A percentile compares a stretch with the other conserved stretches of the same genome.
These are phyloP conservation scores for Trapa bicornis DNA, from an alignment of 345 rosid species.

Conservation along the genomic window DNA sequence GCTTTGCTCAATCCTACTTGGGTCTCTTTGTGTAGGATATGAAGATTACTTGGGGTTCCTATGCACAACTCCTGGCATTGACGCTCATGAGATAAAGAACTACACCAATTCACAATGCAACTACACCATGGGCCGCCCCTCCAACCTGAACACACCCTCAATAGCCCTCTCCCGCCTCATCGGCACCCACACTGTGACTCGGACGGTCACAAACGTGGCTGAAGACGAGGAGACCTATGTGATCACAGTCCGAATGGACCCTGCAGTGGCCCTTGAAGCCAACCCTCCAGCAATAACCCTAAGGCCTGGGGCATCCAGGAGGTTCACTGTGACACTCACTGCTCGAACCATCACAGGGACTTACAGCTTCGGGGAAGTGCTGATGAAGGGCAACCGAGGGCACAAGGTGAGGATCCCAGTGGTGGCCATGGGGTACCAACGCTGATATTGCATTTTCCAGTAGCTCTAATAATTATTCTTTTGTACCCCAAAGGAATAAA, in stretches of 20 bases:
- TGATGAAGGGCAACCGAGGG: slow-evolving; percentile 88
- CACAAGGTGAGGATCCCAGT: slow-evolving; percentile 85
- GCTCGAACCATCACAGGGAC: slow-evolving; percentile 49
- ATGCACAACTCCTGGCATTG: slow-evolving; percentile 88
- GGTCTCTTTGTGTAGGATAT: slow-evolving; percentile 37
- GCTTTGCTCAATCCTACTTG: too few species aligned
- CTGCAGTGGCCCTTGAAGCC: slow-evolving; percentile 65
- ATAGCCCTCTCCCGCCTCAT: slow-evolving; percentile 75
- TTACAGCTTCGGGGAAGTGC: slow-evolving; percentile 76
- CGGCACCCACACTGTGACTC: slow-evolving; percentile 46
- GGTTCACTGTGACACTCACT: slow-evolving; percentile 53
- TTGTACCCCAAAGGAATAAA: not conserved
- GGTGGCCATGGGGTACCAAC: slow-evolving; percentile 62
- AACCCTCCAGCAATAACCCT: slow-evolving; percentile 87
- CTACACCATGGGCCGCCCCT: slow-evolving; percentile 60
- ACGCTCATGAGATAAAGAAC: slow-evolving; percentile 60
- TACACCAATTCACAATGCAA: slow-evolving; percentile 71
- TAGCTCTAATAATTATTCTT: not conserved
- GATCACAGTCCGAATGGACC: slow-evolving; percentile 70
- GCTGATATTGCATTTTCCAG: slow-evolving; percentile 11
- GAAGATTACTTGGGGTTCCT: slow-evolving; percentile 84
- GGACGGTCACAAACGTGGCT: slow-evolving; percentile 76
- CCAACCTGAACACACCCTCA: slow-evolving; percentile 83
- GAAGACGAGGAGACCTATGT: slow-evolving; percentile 77
- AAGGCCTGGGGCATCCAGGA: slow-evolving; percentile 48